phyloP scores from a whole-genome alignment of 495 filamentous ascomycete genomes.

The Darksidea phi region DNA sequence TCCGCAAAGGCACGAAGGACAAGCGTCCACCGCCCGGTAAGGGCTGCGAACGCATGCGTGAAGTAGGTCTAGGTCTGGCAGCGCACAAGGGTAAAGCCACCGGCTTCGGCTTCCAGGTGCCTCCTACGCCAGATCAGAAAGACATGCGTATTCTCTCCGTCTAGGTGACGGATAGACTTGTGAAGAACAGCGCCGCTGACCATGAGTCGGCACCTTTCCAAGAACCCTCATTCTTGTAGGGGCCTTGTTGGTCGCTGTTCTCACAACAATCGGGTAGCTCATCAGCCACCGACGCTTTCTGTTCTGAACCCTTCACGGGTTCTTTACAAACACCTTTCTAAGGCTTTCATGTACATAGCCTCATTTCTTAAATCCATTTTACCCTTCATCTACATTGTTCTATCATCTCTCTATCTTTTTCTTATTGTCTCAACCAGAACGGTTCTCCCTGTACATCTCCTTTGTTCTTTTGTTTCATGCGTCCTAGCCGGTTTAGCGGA shows the following conservation, averaged over 20 bases:
- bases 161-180: conserved; percentile 9
- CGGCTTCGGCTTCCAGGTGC: conserved; percentile 9
- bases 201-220: conserved; percentile 24
- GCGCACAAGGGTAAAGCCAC: conserved; percentile 40
- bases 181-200: conserved; percentile 32
- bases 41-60: conserved; percentile 90
- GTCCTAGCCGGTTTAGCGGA: no score
- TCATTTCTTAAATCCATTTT: no score
- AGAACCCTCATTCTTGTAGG: neutral
- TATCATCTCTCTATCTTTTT: no score
- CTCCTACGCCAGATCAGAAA: conserved; percentile 18
- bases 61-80: conserved; percentile 84
- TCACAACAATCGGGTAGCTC: neutral
- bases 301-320: neutral
- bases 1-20: conserved; percentile 63
- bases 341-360: no score
- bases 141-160: conserved; percentile 35
- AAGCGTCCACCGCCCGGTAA: conserved; percentile 69
- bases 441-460: no score
- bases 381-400: no score
- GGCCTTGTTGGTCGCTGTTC: conserved; percentile 36
- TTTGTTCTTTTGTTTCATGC: no score
- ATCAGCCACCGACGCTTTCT: neutral
- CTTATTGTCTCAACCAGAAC: no score
- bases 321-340: neutral